Evolutionary conservation across 441 rosid genomes (phyloP).

Genomic region (Omphalea diandra): DNA sequence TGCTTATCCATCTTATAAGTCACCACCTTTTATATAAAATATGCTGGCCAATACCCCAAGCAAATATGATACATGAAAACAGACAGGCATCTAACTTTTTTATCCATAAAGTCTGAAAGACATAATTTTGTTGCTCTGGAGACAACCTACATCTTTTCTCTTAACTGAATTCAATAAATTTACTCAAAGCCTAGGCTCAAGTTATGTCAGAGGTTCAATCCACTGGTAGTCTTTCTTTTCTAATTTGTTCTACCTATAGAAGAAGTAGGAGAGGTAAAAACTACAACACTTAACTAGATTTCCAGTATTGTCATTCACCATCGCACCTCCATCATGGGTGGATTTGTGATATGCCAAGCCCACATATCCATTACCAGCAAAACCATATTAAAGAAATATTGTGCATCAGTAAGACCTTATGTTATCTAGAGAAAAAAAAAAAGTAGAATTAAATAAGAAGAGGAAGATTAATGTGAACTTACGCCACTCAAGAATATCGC

Average conservation of each 20-base stretch:
- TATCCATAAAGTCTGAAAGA: not conserved
- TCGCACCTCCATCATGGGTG: not conserved
- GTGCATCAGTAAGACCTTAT: too few species aligned
- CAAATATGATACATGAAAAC: not conserved
- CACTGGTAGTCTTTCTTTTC: not conserved
- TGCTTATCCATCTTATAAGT: not conserved
- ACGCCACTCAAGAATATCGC: conserved; percentile 98
- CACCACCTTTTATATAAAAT: not conserved
- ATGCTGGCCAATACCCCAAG: not conserved
- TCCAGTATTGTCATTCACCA: not conserved
- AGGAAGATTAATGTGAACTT: conserved; percentile 36
- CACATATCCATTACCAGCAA: too few species aligned
- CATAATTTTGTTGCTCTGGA: not conserved
- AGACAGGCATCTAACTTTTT: not conserved
- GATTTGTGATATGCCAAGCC: not conserved
- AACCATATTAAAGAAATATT: too few species aligned
- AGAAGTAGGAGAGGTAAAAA: not conserved
- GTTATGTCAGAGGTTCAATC: not conserved
- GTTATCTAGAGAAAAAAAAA: not conserved
- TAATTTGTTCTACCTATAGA: not conserved
- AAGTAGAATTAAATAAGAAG: not conserved
- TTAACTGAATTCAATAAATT: not conserved
- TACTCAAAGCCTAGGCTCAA: not conserved
- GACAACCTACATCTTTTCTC: not conserved
- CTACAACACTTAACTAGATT: not conserved